Conservation (phyloP, 495 filamentous ascomycete species). For the Neurospora sp. region DNA sequence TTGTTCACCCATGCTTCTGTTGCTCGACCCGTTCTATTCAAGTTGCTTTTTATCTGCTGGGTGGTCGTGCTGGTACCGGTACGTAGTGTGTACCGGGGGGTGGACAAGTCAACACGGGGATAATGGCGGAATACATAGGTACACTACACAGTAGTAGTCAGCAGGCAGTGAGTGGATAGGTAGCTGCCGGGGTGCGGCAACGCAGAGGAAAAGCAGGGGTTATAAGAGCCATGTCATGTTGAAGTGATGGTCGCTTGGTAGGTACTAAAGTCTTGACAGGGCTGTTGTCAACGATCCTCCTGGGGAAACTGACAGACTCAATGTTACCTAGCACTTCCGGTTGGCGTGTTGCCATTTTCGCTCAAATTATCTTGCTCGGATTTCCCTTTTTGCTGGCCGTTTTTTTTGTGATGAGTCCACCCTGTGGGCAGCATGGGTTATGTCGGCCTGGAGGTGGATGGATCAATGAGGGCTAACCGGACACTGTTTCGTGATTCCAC, state of each 20-base stretch:
- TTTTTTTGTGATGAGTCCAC: not conserved
- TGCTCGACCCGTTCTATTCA: not conserved
- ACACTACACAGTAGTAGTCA: constrained; percentile 4
- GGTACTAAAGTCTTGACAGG: constrained; percentile 1
- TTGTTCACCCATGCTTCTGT: not conserved
- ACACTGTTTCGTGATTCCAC: not conserved
- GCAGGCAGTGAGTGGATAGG: constrained; percentile 7
- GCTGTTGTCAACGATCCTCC: not conserved
- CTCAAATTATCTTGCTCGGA: not conserved
- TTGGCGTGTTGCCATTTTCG: not conserved
- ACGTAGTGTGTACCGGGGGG: not conserved
- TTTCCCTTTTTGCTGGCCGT: not conserved
- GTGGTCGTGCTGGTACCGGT: not conserved
- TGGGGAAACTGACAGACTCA: not conserved
- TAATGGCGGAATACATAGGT: not conserved
- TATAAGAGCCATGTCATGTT: constrained; percentile 1
- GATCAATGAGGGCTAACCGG: not conserved
- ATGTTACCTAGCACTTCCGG: not conserved
- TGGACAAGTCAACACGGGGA: not conserved
- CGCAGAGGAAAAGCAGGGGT: constrained; percentile 6
- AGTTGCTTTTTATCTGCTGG: not conserved
- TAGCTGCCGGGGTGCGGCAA: constrained; percentile 15
- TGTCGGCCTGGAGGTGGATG: not conserved
- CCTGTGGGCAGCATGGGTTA: not conserved
- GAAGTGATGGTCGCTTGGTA: constrained; percentile 12